Base-by-base conservation (phyloP, 805 yeast species). In the Wickerhamiella australiensis region DNA sequence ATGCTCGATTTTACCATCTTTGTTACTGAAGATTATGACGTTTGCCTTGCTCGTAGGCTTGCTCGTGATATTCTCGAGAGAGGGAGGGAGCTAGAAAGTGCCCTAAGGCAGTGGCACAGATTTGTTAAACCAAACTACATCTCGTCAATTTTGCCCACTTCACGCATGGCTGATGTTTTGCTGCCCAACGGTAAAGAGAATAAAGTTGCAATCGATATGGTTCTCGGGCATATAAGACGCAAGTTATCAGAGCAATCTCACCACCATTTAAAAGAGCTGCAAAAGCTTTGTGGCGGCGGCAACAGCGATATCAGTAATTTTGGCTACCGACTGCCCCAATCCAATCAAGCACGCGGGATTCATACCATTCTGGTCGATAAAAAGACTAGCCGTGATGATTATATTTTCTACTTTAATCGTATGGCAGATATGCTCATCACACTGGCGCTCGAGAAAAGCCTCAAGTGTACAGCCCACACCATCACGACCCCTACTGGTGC, bases 71-170 rank as follows among this genome's bases (percentile, higher is more conserved):
- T 86, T 48, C 71, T 84, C 12, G 79, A 81, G 53, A 71, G 98
- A 53, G 95, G 94, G 1, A 70, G 98, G 52, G 95, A 88, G 57
- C 68, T 88, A 31, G 71, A 67, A 3, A 94, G 95, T 1, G 82
- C 88, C 15, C 73, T 92, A 52, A 74, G 77, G 56, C 98, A 92
- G 61, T 92, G 97, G 97, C 80, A 84, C 54, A 65, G 69, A 22
- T 88, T 80, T 63, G 98, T 92, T 23, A 92, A 90, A 63, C 98
- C 98, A 5, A 85, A 86, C 62, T 87, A 94, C 7, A 87, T 80
- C 21, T 67, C 78, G 37, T 76, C 74, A 57, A 81, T 90, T 13
- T 75, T 72, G 48, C 92, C 94, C 1, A 82, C 94, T 0, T 75
- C 82, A 79, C 69, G 74, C 42, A 71, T 72, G 50, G 95, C 97